These are phyloP conservation scores for Anethum foeniculum DNA, from an alignment of 140 eudicot species.

Conservation along the genomic window DNA sequence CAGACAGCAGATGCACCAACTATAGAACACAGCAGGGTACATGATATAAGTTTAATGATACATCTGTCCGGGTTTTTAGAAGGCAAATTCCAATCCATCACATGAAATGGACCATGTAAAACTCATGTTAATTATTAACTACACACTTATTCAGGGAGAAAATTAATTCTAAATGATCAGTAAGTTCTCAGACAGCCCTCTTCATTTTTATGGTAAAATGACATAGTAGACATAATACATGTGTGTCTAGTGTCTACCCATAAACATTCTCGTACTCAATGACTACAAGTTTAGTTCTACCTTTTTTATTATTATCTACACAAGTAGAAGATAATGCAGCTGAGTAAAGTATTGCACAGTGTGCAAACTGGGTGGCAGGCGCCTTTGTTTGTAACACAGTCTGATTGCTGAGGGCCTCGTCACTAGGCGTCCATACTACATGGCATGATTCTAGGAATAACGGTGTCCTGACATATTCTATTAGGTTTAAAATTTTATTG, in stretches of 20 bases:
- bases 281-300: neutral
- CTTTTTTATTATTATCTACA: neutral
- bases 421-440: neutral
- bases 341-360: neutral
- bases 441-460: neutral
- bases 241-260: neutral
- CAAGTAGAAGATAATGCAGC: neutral
- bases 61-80: neutral
- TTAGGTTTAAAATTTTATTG: neutral
- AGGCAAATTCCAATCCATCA: neutral
- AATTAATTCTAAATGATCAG: neutral
- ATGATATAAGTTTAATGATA: neutral
- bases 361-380: neutral
- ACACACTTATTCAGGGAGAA: neutral
- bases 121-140: too few species aligned
- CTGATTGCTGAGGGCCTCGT: neutral
- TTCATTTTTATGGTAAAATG: neutral
- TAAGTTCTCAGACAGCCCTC: neutral
- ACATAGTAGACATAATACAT: neutral
- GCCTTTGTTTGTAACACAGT: neutral
- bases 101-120: neutral
- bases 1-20: neutral
- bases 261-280: neutral
- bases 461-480: neutral
- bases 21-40: neutral